A percentile compares a stretch with the other conserved stretches of the same genome.
Conservation (phyloP, 2,329 filamentous ascomycete genomes). For the Alternaria rosae region DNA sequence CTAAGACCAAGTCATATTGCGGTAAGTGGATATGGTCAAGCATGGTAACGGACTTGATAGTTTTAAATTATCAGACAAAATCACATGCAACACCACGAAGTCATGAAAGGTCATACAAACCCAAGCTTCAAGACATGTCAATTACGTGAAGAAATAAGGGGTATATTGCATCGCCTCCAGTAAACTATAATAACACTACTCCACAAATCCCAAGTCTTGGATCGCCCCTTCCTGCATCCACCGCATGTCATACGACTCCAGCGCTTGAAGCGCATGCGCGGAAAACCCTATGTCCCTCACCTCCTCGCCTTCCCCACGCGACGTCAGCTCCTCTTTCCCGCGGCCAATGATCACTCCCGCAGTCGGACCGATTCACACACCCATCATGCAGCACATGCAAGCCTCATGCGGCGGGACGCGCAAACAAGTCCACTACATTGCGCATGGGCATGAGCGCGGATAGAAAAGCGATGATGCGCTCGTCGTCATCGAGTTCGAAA, state of each 20-base stretch:
- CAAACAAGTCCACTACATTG: background rate
- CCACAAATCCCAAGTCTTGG: background rate
- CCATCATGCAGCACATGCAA: background rate
- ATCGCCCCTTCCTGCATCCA: background rate
- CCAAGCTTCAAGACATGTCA: background rate
- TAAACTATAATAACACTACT: background rate
- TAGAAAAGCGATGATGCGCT: background rate
- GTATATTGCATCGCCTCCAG: background rate
- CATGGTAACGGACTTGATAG: background rate
- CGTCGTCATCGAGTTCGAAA: background rate
- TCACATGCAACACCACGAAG: background rate
- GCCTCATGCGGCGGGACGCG: background rate
- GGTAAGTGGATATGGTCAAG: background rate
- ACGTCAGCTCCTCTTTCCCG: background rate
- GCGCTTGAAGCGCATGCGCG: background rate
- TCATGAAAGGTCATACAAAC: background rate
- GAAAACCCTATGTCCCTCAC: background rate
- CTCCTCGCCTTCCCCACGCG: background rate
- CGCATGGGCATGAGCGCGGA: background rate
- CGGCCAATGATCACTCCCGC: background rate
- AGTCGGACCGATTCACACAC: slow-evolving; percentile 1
- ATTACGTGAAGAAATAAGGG: background rate
- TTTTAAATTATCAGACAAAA: background rate
- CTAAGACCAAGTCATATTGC: background rate
- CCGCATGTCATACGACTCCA: background rate